phyloP scores from a whole-genome alignment of 257 asterid genomes.

The Marsdenia floribunda region DNA sequence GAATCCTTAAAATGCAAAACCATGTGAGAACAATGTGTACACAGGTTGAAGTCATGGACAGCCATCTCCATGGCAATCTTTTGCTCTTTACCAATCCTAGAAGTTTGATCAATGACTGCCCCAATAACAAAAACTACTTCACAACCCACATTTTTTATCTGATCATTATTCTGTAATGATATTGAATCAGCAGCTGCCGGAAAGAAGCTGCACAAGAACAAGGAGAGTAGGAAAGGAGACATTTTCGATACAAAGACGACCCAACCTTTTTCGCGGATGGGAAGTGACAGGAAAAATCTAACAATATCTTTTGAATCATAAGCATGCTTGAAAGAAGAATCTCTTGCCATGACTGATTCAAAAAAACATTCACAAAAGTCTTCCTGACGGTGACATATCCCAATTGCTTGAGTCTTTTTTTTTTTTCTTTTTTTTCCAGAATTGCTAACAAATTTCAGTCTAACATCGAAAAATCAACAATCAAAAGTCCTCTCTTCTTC shows the following conservation, averaged over 20 bases:
- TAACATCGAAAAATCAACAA: too few species aligned
- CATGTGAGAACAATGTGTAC: slow-evolving; percentile 26
- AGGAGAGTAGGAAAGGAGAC: neutral
- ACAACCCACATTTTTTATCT: neutral
- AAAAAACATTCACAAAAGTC: neutral
- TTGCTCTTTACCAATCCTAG: slow-evolving; percentile 52
- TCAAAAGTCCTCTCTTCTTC: too few species aligned
- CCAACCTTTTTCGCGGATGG: neutral
- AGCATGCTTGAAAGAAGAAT: neutral
- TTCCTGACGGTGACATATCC: neutral
- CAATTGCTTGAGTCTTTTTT: neutral
- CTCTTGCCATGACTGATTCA: slow-evolving; percentile 8
- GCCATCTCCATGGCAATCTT: slow-evolving; percentile 49
- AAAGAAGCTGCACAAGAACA: slow-evolving; percentile 1
- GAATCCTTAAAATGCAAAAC: slow-evolving; percentile 27
- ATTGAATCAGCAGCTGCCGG: neutral
- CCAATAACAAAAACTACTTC: slow-evolving; percentile 22
- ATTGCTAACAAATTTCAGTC: too few species aligned
- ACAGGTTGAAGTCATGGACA: slow-evolving; percentile 25
- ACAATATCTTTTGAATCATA: neutral
- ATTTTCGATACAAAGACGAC: neutral
- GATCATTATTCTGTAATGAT: neutral
- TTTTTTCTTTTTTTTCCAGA: neutral
- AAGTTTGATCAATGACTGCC: slow-evolving; percentile 33
- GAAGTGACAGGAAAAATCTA: neutral